Evolutionary conservation across 2,329 filamentous ascomycete species (phyloP).

Genomic region (Fusarium fracticaudum): DNA sequence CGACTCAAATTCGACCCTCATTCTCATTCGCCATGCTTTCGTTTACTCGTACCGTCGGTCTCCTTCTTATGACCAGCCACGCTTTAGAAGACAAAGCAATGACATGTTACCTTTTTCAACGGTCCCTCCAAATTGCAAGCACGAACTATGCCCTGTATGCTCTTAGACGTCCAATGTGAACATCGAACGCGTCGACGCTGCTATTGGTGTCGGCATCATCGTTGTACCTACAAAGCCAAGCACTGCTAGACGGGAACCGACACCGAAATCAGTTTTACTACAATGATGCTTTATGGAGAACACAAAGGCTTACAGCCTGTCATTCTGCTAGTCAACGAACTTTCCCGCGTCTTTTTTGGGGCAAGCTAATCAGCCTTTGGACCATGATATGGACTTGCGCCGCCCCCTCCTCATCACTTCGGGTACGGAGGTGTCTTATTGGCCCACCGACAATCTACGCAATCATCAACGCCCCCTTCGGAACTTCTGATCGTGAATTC

Average conservation of each 20-base stretch:
- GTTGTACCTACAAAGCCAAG: constrained; percentile 23
- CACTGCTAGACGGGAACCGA: constrained; percentile 35
- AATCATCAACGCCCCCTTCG: constrained; percentile 32
- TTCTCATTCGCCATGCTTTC: constrained; percentile 36
- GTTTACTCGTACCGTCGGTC: constrained; percentile 32
- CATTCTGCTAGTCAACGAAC: constrained; percentile 20
- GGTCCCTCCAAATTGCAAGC: not conserved
- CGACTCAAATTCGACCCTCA: constrained; percentile 32
- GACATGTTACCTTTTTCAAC: constrained; percentile 17
- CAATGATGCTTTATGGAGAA: constrained; percentile 31
- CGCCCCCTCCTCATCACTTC: constrained; percentile 41
- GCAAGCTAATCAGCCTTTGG: constrained; percentile 26
- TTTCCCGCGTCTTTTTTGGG: constrained; percentile 29
- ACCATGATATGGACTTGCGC: constrained; percentile 22
- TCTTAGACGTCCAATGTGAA: constrained; percentile 5
- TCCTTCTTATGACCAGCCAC: constrained; percentile 14
- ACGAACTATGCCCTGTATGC: constrained; percentile 11
- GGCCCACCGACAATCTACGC: constrained; percentile 35
- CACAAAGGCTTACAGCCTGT: constrained; percentile 36
- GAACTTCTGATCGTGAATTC: constrained; percentile 34
- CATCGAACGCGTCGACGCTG: constrained; percentile 15
- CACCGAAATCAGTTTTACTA: constrained; percentile 30
- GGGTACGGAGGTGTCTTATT: constrained; percentile 45
- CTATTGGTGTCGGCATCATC: constrained; percentile 17
- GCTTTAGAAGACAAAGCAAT: constrained; percentile 20